Conservation (phyloP, 2,329 filamentous ascomycete species). For the Fusarium graminum region DNA sequence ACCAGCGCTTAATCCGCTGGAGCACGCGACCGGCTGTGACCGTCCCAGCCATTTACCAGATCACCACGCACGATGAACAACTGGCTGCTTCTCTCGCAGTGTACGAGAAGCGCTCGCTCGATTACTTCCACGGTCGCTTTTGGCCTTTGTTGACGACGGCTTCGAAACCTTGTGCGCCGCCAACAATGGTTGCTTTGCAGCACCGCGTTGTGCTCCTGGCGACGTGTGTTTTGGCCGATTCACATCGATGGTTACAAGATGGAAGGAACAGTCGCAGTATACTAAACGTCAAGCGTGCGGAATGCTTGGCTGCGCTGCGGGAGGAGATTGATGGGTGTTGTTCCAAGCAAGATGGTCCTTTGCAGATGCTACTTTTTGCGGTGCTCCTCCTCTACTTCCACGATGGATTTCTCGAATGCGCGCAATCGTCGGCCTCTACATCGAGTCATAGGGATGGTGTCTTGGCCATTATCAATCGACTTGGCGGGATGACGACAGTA, state of each 20-base stretch:
- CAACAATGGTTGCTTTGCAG: constrained; percentile 50
- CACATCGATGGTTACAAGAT: constrained; percentile 51
- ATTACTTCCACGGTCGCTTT: constrained; percentile 53
- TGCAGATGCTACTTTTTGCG: constrained; percentile 54
- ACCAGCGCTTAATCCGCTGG: constrained; percentile 58
- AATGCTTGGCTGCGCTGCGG: constrained; percentile 52
- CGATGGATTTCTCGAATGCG: constrained; percentile 55
- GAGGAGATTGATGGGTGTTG: constrained; percentile 53
- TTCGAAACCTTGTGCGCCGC: constrained; percentile 49
- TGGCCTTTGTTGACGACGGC: constrained; percentile 52
- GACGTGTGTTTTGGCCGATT: constrained; percentile 52
- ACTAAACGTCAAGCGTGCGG: constrained; percentile 46
- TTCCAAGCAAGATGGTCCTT: constrained; percentile 49
- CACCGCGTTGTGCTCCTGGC: constrained; percentile 53
- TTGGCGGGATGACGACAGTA: constrained; percentile 49
- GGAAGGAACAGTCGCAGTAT: constrained; percentile 48
- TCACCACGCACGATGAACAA: constrained; percentile 48
- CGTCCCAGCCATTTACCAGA: constrained; percentile 49
- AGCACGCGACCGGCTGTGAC: constrained; percentile 54
- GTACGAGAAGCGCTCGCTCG: constrained; percentile 50
- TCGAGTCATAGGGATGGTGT: constrained; percentile 55
- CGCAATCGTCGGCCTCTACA: constrained; percentile 51
- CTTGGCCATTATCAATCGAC: constrained; percentile 53
- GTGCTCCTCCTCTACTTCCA: constrained; percentile 60
- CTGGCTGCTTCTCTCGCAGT: constrained; percentile 46